A percentile compares a stretch with the other conserved stretches of the same genome.
Evolutionary conservation across 441 rosid species (phyloP).

Genomic region (Raphanus hybrid): DNA sequence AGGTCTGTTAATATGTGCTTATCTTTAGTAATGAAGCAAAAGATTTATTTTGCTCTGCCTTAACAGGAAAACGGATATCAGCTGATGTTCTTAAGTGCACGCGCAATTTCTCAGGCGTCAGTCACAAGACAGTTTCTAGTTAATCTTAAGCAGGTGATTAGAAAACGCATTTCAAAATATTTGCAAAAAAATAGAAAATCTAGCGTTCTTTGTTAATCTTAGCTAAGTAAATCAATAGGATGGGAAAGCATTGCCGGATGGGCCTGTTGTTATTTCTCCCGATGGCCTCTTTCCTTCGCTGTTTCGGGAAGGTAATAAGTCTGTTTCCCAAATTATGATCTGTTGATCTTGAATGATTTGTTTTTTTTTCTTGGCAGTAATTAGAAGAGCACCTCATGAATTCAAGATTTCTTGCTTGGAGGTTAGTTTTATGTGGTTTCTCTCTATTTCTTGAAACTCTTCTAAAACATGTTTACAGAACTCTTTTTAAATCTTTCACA

Average conservation of each 20-base stretch:
- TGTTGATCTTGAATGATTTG: not conserved
- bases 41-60: conserved; percentile 3
- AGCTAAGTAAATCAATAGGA: conserved; percentile 52
- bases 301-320: conserved; percentile 81
- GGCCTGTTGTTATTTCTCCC: conserved; percentile 96
- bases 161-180: not conserved
- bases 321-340: conserved; percentile 6
- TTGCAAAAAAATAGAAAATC: not conserved
- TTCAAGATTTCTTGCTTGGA: conserved; percentile 98
- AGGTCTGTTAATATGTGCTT: conserved; percentile 58
- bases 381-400: conserved; percentile 98
- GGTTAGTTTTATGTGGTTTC: conserved; percentile 56
- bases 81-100: conserved; percentile 93
- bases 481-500: conserved; percentile 38
- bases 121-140: conserved; percentile 80
- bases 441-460: conserved; percentile 22
- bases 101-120: conserved; percentile 95
- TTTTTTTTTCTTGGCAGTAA: conserved; percentile 56
- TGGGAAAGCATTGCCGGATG: conserved; percentile 94
- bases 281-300: conserved; percentile 97
- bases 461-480: conserved; percentile 10
- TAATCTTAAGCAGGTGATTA: conserved; percentile 86
- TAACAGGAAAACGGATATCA: conserved; percentile 97
- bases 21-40: conserved; percentile 10
- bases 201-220: conserved; percentile 1